Evolutionary conservation across 2,329 filamentous ascomycete genomes (phyloP).

Genomic region (Endothia cerciana): DNA sequence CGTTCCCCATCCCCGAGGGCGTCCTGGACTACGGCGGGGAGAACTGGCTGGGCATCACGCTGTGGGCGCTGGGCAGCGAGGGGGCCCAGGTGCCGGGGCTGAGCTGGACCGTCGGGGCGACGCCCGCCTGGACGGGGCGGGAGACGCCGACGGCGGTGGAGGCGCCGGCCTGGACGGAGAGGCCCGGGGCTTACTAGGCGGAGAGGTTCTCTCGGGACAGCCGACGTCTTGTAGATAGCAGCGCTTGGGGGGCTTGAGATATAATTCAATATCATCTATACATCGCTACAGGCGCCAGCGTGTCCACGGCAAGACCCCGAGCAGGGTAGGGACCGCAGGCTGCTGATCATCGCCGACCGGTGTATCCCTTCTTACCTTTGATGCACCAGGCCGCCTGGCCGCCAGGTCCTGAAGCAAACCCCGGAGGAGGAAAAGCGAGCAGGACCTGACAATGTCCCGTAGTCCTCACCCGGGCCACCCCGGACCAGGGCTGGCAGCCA

Average conservation of each 20-base stretch:
- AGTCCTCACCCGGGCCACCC: too few relatives aligned
- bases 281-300: too few relatives aligned
- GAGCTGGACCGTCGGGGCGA: conserved; percentile 35
- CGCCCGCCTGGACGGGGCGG: conserved; percentile 37
- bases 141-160: conserved; percentile 40
- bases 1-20: conserved; percentile 70
- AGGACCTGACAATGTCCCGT: too few relatives aligned
- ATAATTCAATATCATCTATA: too few relatives aligned
- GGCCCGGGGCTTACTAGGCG: conserved; percentile 50
- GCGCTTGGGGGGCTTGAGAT: neutral
- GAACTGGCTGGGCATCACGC: conserved; percentile 67
- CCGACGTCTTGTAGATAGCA: neutral
- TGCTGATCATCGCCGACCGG: too few relatives aligned
- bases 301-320: too few relatives aligned
- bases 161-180: conserved; percentile 45
- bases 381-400: too few relatives aligned
- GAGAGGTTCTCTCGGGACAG: neutral
- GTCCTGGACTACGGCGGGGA: conserved; percentile 67
- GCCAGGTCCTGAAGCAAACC: too few relatives aligned
- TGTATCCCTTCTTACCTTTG: too few relatives aligned
- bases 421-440: too few relatives aligned
- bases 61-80: conserved; percentile 64
- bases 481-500: too few relatives aligned
- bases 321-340: too few relatives aligned
- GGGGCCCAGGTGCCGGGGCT: conserved; percentile 58